Percentiles rank a stretch among this genome's conserved stretches.
These are phyloP conservation scores for Calonectria hongkongensis DNA, from an alignment of 2,329 filamentous ascomycete species.

Conservation along the genomic window DNA sequence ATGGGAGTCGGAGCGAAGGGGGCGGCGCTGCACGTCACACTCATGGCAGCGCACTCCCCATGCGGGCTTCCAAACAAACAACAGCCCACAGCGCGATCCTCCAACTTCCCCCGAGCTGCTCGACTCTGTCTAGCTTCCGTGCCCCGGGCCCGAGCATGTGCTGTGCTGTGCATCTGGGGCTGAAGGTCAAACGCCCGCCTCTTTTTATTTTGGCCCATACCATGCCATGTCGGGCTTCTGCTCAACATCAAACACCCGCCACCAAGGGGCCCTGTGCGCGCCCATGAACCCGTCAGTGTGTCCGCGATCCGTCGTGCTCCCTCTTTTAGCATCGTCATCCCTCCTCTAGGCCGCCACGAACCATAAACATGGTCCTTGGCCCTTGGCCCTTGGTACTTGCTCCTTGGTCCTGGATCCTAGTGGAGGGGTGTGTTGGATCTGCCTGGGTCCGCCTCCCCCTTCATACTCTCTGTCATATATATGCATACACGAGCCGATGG, in stretches of 20 bases:
- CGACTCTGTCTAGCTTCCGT: constrained; percentile 26
- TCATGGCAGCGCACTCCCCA: constrained; percentile 7
- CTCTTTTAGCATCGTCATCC: constrained; percentile 16
- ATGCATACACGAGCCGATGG: constrained; percentile 28
- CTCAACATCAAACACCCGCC: constrained; percentile 13
- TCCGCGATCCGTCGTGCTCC: constrained; percentile 19
- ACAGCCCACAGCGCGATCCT: constrained; percentile 51
- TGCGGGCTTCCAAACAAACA: constrained; percentile 26
- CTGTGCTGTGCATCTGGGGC: constrained; percentile 30
- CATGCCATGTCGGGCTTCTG: constrained; percentile 20
- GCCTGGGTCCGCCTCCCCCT: constrained; percentile 16
- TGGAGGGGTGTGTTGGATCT: constrained; percentile 6
- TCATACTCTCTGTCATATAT: background rate
- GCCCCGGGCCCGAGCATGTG: constrained; percentile 32
- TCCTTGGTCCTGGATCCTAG: constrained; percentile 8
- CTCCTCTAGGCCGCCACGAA: constrained; percentile 6
- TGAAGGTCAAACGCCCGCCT: constrained; percentile 41
- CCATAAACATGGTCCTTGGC: constrained; percentile 19
- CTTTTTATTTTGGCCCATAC: constrained; percentile 1
- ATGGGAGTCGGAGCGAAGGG: constrained; percentile 11
- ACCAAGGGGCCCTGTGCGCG: constrained; percentile 25
- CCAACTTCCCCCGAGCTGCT: constrained; percentile 52
- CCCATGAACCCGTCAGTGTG: constrained; percentile 20
- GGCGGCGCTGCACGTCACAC: constrained; percentile 25
- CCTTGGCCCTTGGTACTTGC: constrained; percentile 11